phyloP scores from a whole-genome alignment of 208 protist species.

The Willaertia magna region DNA sequence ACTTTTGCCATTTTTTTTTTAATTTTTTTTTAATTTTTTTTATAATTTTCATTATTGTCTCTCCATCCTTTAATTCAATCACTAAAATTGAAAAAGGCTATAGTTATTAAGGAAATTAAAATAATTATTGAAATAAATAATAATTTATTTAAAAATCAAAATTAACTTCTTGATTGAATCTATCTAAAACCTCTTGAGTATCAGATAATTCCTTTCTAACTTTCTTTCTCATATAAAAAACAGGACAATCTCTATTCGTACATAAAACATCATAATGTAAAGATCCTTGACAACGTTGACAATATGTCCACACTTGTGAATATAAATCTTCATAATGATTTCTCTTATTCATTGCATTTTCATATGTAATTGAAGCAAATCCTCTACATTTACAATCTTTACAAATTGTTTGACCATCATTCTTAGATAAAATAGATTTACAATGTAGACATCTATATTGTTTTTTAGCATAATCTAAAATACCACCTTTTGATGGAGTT shows the following conservation, averaged over 20 bases:
- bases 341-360: slow-evolving; percentile 65
- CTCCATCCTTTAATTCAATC: no score
- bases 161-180: slow-evolving; percentile 53
- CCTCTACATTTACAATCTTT: slow-evolving; percentile 65
- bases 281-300: slow-evolving; percentile 94
- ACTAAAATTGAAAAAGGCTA: no score
- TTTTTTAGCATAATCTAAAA: slow-evolving; percentile 92
- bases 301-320: slow-evolving; percentile 94
- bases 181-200: slow-evolving; percentile 70
- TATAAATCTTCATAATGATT: slow-evolving; percentile 87
- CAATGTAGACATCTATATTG: slow-evolving; percentile 88
- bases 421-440: slow-evolving; percentile 45
- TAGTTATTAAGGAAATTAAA: no score
- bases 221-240: slow-evolving; percentile 99
- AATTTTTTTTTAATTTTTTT: no score
- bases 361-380: slow-evolving; percentile 66
- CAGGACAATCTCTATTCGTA: slow-evolving; percentile 92
- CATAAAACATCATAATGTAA: slow-evolving; percentile 91
- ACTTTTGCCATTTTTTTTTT: no score
- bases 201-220: slow-evolving; percentile 93
- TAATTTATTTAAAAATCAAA: not conserved
- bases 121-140: no score
- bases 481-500: slow-evolving; percentile 74
- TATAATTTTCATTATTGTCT: no score
- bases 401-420: slow-evolving; percentile 65